These are phyloP conservation scores for Malassezia sp. DNA, from an alignment of 1,284 basidiomycete species.

Conservation along the genomic window DNA sequence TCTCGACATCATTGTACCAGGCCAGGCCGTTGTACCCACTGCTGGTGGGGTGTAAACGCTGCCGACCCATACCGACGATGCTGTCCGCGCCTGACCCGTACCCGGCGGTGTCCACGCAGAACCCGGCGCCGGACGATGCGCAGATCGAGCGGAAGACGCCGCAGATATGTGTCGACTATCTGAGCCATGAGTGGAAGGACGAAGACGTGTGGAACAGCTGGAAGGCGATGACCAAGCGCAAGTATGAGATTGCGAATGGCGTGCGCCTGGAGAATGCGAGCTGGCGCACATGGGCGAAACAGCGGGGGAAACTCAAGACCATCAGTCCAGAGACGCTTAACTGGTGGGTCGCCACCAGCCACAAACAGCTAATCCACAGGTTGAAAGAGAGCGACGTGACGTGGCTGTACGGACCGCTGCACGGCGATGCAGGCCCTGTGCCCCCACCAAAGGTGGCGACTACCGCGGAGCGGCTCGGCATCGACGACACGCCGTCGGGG, in stretches of 20 bases:
- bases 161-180: conserved; percentile 57
- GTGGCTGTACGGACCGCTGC: conserved; percentile 94
- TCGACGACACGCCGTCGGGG: conserved; percentile 45
- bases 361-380: too few relatives aligned
- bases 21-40: too few relatives aligned
- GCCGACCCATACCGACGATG: conserved; percentile 24
- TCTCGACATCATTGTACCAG: too few relatives aligned
- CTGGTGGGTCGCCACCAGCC: conserved; percentile 63
- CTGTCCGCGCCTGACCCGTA: conserved; percentile 44
- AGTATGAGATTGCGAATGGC: conserved; percentile 95
- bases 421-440: conserved; percentile 56
- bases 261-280: conserved; percentile 89
- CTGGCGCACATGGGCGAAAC: conserved; percentile 99
- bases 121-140: conserved; percentile 42
- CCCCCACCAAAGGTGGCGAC: conserved; percentile 52
- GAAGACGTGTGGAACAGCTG: conserved; percentile 97
- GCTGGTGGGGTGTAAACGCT: too few relatives aligned
- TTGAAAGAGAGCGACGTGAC: conserved; percentile 98
- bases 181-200: conserved; percentile 89
- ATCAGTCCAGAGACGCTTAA: conserved; percentile 94
- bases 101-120: conserved; percentile 33
- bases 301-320: conserved; percentile 88
- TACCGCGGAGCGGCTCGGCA: conserved; percentile 52
- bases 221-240: conserved; percentile 95
- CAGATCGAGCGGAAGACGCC: conserved; percentile 48